These are phyloP conservation scores for Naganishia vishniacii DNA, from an alignment of 768 basidiomycete species.

Conservation along the genomic window DNA sequence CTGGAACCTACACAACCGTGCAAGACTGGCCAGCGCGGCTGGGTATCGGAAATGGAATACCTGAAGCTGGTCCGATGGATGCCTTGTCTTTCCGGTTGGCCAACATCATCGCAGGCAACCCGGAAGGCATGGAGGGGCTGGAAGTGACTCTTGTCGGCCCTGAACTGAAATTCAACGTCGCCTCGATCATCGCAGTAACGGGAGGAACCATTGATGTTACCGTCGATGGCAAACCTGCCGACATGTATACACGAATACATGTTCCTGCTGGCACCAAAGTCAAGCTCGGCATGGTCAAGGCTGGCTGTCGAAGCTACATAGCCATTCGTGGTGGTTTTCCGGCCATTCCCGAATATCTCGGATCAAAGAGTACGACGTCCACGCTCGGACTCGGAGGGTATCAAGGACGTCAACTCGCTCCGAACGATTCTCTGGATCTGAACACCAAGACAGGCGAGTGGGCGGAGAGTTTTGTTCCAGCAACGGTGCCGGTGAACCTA, in stretches of 20 bases:
- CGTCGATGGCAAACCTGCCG: constrained; percentile 50
- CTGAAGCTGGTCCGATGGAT: constrained; percentile 64
- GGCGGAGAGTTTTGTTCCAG: constrained; percentile 19
- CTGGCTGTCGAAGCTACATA: constrained; percentile 58
- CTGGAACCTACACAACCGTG: constrained; percentile 56
- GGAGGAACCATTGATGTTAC: constrained; percentile 54
- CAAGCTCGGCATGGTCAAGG: constrained; percentile 48
- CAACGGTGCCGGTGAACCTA: constrained; percentile 49
- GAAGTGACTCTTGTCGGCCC: constrained; percentile 54
- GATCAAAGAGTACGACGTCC: constrained; percentile 55
- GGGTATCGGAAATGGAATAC: constrained; percentile 58
- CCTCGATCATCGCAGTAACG: constrained; percentile 57
- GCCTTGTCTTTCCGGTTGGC: constrained; percentile 56
- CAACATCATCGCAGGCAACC: constrained; percentile 60
- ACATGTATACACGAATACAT: constrained; percentile 55
- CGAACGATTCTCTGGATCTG: constrained; percentile 33
- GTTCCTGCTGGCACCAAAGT: constrained; percentile 54
- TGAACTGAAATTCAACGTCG: constrained; percentile 55
- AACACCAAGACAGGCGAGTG: constrained; percentile 26
- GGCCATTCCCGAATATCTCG: constrained; percentile 53
- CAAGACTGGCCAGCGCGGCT: constrained; percentile 32
- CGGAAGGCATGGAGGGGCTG: constrained; percentile 54
- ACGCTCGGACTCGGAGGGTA: constrained; percentile 46
- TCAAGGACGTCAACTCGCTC: constrained; percentile 35
- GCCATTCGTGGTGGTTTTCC: constrained; percentile 62